phyloP scores from a whole-genome alignment of 106 monocot genomes.

The Xerophyta viscosa region DNA sequence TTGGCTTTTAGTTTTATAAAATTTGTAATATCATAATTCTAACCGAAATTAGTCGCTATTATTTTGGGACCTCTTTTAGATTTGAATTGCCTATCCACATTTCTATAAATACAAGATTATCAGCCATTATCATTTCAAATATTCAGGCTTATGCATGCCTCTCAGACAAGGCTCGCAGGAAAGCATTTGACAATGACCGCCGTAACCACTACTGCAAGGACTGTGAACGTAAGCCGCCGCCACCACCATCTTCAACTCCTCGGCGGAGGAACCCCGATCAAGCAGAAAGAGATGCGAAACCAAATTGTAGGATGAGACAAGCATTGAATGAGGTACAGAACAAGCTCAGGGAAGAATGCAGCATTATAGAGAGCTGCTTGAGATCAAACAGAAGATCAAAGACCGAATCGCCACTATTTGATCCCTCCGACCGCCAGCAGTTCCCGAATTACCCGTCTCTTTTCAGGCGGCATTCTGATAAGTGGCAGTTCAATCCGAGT shows the following conservation, averaged over 20 bases:
- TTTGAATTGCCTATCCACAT: too few species aligned
- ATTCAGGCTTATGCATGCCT: conserved; percentile 78
- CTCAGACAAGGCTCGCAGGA: conserved; percentile 48
- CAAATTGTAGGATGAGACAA: conserved; percentile 1
- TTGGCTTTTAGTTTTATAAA: too few species aligned
- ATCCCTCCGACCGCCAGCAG: conserved; percentile 27
- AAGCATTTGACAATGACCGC: conserved; percentile 39
- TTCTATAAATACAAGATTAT: too few species aligned
- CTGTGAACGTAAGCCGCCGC: conserved; percentile 27
- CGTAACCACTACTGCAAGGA: conserved; percentile 40
- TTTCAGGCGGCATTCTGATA: neutral
- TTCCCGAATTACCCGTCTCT: conserved; percentile 49
- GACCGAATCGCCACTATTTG: conserved; percentile 46
- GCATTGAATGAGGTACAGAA: conserved; percentile 41
- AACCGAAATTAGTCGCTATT: too few species aligned
- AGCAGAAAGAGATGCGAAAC: neutral
- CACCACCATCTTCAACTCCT: neutral
- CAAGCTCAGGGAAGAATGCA: conserved; percentile 55
- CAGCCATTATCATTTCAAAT: too few species aligned
- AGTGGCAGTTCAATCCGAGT: neutral
- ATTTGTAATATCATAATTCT: too few species aligned
- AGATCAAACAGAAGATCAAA: conserved; percentile 6
- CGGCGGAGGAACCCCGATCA: neutral
- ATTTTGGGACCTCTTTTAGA: too few species aligned
- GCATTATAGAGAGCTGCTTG: conserved; percentile 55